These are phyloP conservation scores for Apiospora kogelbergensis DNA, from an alignment of 2,329 filamentous ascomycete species.

Conservation along the genomic window DNA sequence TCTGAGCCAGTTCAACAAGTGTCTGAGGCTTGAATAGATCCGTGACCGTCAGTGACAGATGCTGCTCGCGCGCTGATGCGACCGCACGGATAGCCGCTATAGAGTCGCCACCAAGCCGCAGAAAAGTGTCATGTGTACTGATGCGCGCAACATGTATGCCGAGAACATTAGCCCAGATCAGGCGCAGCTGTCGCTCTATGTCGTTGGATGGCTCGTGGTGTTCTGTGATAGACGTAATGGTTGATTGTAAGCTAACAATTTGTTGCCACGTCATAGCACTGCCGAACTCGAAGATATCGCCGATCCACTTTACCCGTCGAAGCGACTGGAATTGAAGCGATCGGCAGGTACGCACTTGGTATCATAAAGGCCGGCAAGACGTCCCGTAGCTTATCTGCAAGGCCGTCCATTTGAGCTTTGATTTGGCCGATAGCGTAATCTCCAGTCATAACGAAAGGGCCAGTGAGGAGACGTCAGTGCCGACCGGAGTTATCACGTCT, in stretches of 20 bases:
- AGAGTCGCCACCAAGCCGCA: slow-evolving; percentile 31
- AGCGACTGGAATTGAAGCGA: neutral
- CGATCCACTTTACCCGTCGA: slow-evolving; percentile 11
- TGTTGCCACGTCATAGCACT: neutral
- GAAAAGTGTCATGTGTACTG: slow-evolving; percentile 24
- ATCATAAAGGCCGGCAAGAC: slow-evolving; percentile 29
- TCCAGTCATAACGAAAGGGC: neutral
- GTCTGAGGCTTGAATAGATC: slow-evolving; percentile 21
- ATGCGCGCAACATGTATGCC: slow-evolving; percentile 9
- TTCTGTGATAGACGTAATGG: neutral
- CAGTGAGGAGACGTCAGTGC: neutral
- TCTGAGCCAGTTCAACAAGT: neutral
- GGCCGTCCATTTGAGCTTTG: neutral
- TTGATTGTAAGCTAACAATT: neutral
- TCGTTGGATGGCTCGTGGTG: neutral
- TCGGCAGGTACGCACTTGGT: neutral
- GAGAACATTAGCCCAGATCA: slow-evolving; percentile 11
- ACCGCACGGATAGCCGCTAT: slow-evolving; percentile 25
- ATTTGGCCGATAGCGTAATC: neutral
- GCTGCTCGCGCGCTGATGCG: slow-evolving; percentile 15
- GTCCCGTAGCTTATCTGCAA: slow-evolving; percentile 8
- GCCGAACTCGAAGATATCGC: slow-evolving; percentile 8
- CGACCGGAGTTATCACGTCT: slow-evolving; percentile 21
- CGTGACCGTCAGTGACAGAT: slow-evolving; percentile 21
- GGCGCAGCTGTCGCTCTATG: slow-evolving; percentile 10